Percentiles rank a stretch among this genome's conserved stretches.
Conservation (phyloP, 2,329 filamentous ascomycete species). For the Coniochaeta sp. region DNA sequence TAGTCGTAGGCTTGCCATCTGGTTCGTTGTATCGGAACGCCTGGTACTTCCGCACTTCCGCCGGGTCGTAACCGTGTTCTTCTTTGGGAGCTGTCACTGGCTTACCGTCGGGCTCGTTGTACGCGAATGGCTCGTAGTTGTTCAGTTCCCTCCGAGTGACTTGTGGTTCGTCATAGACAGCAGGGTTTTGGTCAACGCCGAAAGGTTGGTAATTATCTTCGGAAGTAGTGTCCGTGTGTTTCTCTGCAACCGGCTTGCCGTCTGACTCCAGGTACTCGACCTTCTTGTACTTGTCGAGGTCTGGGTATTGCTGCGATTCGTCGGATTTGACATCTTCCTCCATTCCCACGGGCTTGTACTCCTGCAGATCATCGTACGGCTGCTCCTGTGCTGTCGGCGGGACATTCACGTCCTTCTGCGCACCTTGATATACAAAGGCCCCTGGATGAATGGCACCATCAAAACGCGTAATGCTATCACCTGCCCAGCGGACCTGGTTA, state of each 20-base stretch:
- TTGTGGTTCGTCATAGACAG: background rate
- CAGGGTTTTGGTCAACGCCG: background rate
- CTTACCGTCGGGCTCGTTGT: constrained; percentile 13
- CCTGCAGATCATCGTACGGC: constrained; percentile 24
- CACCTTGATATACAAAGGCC: too few relatives aligned
- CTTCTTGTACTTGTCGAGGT: constrained; percentile 23
- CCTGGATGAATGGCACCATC: too few relatives aligned
- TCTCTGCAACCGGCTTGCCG: constrained; percentile 20
- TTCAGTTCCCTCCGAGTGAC: constrained; percentile 6
- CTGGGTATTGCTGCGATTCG: constrained; percentile 7
- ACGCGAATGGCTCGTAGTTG: constrained; percentile 9
- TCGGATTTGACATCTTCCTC: constrained; percentile 9
- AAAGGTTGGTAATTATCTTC: background rate
- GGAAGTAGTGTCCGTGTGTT: constrained; percentile 4
- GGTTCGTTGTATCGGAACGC: constrained; percentile 21
- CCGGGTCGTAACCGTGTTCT: constrained; percentile 7
- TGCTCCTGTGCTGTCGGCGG: background rate
- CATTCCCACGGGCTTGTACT: constrained; percentile 22
- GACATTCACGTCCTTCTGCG: too few relatives aligned
- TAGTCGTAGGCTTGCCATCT: constrained; percentile 10
- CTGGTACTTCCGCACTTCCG: constrained; percentile 21
- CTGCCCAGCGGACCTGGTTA: constrained; percentile 11
- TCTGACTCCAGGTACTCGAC: constrained; percentile 20
- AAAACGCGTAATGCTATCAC: too few relatives aligned
- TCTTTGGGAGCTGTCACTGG: background rate